A percentile compares a stretch with the other conserved stretches of the same genome.
These are phyloP conservation scores for Backusella tarrabulga DNA, from an alignment of 192 early-diverging fungal species.

Conservation along the genomic window DNA sequence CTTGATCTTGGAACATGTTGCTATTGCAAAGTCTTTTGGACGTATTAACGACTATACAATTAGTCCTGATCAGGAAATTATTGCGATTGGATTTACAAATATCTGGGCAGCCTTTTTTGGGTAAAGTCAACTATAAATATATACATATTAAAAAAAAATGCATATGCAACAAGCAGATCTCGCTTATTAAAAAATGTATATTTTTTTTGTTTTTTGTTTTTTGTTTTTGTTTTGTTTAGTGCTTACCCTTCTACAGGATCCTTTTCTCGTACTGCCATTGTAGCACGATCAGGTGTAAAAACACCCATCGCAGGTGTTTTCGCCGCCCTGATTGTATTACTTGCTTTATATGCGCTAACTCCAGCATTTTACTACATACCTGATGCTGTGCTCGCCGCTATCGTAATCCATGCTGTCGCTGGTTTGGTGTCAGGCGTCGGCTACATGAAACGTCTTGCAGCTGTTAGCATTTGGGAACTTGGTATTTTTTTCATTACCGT, in stretches of 20 bases:
- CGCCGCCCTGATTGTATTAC: constrained; percentile 69
- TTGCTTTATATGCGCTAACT: constrained; percentile 76
- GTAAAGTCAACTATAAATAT: constrained; percentile 1
- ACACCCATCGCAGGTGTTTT: constrained; percentile 76
- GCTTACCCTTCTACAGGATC: constrained; percentile 90
- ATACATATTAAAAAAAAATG: neutral
- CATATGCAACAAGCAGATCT: neutral
- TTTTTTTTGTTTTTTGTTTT: neutral
- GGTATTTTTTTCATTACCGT: constrained; percentile 50
- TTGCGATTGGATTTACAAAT: constrained; percentile 87
- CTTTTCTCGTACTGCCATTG: constrained; percentile 91
- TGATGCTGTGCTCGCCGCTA: constrained; percentile 70
- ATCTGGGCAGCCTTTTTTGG: constrained; percentile 82
- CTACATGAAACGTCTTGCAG: constrained; percentile 57
- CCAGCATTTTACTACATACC: constrained; percentile 84
- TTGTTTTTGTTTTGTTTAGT: constrained; percentile 11
- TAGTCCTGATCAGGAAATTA: constrained; percentile 82
- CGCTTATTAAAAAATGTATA: neutral
- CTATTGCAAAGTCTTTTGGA: constrained; percentile 87
- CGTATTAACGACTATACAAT: constrained; percentile 78
- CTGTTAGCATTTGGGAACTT: constrained; percentile 50
- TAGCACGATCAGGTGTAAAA: constrained; percentile 76
- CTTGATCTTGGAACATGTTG: constrained; percentile 85
- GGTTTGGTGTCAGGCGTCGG: constrained; percentile 65
- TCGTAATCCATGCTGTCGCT: constrained; percentile 73